Conservation (phyloP, 257 asterid genomes). For the Eustoma russellianum region DNA sequence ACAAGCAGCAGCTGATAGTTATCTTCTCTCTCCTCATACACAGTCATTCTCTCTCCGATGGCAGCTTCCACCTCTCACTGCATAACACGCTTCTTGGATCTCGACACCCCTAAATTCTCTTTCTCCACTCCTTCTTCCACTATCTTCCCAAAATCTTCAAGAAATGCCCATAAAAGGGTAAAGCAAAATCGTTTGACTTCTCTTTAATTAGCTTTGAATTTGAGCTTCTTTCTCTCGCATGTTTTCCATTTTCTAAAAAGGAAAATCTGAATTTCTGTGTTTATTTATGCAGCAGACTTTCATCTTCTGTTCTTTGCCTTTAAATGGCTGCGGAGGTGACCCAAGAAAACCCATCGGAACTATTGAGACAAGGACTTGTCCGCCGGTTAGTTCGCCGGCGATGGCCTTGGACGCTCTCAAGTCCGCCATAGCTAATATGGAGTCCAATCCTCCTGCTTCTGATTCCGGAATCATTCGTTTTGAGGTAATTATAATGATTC, state of each 20-base stretch:
- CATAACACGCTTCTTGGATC: slow-evolving; percentile 34
- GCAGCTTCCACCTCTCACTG: slow-evolving; percentile 25
- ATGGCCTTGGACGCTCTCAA: slow-evolving; percentile 56
- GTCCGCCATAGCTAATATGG: slow-evolving; percentile 50
- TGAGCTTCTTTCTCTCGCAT: neutral
- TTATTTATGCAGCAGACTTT: slow-evolving; percentile 23
- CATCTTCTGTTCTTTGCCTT: slow-evolving; percentile 33
- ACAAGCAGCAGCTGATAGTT: too few species aligned
- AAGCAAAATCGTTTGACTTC: slow-evolving; percentile 15
- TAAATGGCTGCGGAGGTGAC: slow-evolving; percentile 65
- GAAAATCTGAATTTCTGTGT: neutral
- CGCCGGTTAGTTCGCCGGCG: slow-evolving; percentile 34
- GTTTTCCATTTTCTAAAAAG: neutral
- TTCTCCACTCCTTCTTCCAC: slow-evolving; percentile 3
- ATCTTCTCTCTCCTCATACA: neutral
- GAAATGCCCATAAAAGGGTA: too few species aligned
- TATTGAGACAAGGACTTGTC: slow-evolving; percentile 49
- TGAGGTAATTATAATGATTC: slow-evolving; percentile 30
- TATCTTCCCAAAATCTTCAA: slow-evolving; percentile 11
- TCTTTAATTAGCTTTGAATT: slow-evolving; percentile 1
- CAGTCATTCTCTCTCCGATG: slow-evolving; percentile 12
- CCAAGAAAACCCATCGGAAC: slow-evolving; percentile 53
- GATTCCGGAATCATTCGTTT: slow-evolving; percentile 75
- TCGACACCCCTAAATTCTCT: slow-evolving; percentile 31
- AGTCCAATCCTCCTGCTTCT: slow-evolving; percentile 23